A percentile compares a stretch with the other conserved stretches of the same genome.
Conservation (phyloP, 164 flowering plant species). For the Stephania yunnanensis region DNA sequence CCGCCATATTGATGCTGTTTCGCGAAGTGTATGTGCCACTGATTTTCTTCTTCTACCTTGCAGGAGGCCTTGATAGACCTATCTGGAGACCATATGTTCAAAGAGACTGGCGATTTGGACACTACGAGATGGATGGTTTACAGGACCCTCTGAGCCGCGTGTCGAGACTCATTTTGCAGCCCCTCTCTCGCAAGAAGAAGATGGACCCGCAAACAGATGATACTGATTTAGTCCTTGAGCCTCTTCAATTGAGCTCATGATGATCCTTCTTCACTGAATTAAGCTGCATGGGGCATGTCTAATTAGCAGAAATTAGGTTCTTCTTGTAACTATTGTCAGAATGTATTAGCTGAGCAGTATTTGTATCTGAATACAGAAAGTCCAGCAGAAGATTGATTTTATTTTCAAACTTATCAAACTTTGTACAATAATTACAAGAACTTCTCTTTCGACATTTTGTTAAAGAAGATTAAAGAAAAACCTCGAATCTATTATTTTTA, state of each 20-base stretch:
- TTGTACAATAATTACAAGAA: too few species aligned
- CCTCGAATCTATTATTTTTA: too few species aligned
- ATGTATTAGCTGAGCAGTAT: too few species aligned
- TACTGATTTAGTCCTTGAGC: constrained; percentile 42
- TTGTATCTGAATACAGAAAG: too few species aligned
- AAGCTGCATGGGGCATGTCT: background rate
- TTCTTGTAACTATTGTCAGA: too few species aligned
- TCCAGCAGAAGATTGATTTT: too few species aligned
- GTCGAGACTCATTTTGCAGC: constrained; percentile 39
- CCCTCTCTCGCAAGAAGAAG: constrained; percentile 35
- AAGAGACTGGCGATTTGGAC: constrained; percentile 96
- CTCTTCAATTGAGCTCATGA: constrained; percentile 30
- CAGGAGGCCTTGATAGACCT: constrained; percentile 95
- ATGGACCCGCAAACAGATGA: constrained; percentile 24
- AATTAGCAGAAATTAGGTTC: background rate
- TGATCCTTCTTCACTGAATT: background rate
- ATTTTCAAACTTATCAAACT: too few species aligned
- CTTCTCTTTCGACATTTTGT: too few species aligned
- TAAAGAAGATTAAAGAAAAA: too few species aligned
- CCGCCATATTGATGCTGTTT: background rate
- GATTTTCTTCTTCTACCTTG: constrained; percentile 6
- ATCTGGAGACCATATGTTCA: constrained; percentile 43
- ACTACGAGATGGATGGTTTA: constrained; percentile 86
- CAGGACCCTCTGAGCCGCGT: constrained; percentile 85
- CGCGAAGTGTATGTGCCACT: background rate